Conservation (phyloP, 202 grass and related monocot genomes). For the Eragrostis tef region DNA sequence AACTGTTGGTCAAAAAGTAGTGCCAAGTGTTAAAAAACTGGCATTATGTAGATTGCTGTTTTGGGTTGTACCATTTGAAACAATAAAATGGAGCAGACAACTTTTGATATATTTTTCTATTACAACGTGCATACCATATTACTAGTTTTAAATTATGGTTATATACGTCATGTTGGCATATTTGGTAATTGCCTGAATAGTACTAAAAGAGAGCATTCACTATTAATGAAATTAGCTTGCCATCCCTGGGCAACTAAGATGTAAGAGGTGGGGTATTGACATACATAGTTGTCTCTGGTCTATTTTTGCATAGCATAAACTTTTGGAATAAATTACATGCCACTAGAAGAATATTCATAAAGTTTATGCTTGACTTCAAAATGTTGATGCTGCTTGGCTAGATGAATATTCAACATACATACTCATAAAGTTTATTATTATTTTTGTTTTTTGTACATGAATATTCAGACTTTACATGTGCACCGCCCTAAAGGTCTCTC, state of each 20-base stretch:
- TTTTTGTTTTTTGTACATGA: constrained; percentile 13
- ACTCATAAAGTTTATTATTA: background rate
- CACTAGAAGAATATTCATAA: background rate
- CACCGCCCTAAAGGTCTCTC: background rate
- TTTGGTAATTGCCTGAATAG: background rate
- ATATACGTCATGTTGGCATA: background rate
- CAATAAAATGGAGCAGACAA: background rate
- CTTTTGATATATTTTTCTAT: background rate
- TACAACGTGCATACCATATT: background rate
- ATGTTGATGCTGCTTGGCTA: background rate
- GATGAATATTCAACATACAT: too few species aligned
- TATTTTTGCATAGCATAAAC: constrained; percentile 15
- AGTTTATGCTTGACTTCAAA: too few species aligned
- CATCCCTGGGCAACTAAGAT: background rate
- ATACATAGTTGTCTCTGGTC: background rate
- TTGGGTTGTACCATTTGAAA: background rate
- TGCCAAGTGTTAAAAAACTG: background rate
- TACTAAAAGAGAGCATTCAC: background rate
- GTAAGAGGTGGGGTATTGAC: background rate
- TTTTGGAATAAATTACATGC: background rate
- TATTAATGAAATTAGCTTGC: background rate
- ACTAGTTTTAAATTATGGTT: background rate
- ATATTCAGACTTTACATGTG: background rate
- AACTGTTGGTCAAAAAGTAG: constrained; percentile 5
- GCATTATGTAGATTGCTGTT: background rate